These are phyloP conservation scores for Linnemannia elongata DNA, from an alignment of 192 early-diverging fungal species.

Conservation along the genomic window DNA sequence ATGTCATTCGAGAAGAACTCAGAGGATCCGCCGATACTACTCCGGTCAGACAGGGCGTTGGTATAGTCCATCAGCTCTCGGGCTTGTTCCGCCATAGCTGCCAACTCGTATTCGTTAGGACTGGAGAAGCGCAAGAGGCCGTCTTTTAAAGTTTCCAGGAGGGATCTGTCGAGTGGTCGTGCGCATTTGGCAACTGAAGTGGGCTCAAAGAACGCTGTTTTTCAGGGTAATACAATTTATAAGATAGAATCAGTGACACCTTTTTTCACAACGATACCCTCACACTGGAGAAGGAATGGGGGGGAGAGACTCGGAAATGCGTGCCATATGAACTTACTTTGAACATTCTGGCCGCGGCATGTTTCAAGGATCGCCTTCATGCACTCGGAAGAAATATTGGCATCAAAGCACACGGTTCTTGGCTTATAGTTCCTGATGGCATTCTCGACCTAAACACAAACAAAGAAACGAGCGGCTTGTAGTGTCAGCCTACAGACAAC, in stretches of 20 bases:
- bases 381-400: constrained; percentile 69
- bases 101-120: constrained; percentile 82
- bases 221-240: background rate
- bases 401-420: constrained; percentile 79
- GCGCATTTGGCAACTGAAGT: constrained; percentile 89
- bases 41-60: background rate
- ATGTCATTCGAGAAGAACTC: background rate
- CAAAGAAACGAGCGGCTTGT: background rate
- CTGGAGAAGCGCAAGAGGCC: constrained; percentile 69
- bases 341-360: constrained; percentile 53
- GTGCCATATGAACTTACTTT: constrained; percentile 41
- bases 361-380: constrained; percentile 62
- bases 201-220: constrained; percentile 86
- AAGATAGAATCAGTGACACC: background rate
- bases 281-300: background rate
- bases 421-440: constrained; percentile 55
- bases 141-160: constrained; percentile 14
- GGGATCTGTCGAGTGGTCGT: constrained; percentile 57
- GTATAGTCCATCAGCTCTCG: constrained; percentile 35
- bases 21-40: background rate
- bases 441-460: constrained; percentile 45
- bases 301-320: constrained; percentile 11
- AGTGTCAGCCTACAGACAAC: too few relatives aligned
- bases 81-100: constrained; percentile 64
- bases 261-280: constrained; percentile 8